These are phyloP conservation scores for Cordyceps javanica DNA, from an alignment of 2,329 filamentous ascomycete genomes.

Conservation along the genomic window DNA sequence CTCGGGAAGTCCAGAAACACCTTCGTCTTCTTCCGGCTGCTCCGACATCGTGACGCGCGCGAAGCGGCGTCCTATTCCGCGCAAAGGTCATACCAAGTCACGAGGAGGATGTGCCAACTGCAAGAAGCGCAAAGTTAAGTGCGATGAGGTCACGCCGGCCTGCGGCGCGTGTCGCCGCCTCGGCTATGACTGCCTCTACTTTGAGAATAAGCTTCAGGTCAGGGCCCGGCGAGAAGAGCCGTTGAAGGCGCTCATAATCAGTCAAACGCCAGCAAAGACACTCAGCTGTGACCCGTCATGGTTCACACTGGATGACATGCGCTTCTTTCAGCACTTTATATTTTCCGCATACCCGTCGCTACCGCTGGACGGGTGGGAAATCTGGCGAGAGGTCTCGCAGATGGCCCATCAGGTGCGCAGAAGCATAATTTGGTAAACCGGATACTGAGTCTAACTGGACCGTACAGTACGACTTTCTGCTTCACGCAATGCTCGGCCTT, in stretches of 20 bases:
- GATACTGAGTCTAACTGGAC: not conserved
- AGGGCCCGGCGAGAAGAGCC: not conserved
- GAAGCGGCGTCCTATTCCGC: conserved; percentile 25
- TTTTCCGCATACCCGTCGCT: conserved; percentile 36
- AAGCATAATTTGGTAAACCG: not conserved
- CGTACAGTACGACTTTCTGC: conserved; percentile 32
- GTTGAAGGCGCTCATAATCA: not conserved
- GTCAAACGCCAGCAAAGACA: not conserved
- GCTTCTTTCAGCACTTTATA: conserved; percentile 48
- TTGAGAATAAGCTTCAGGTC: conserved; percentile 3
- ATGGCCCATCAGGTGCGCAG: conserved; percentile 30
- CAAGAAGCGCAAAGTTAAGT: conserved; percentile 39
- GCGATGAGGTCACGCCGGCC: conserved; percentile 29
- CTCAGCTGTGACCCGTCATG: conserved; percentile 18
- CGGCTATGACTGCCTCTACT: conserved; percentile 30
- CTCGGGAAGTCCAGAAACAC: not conserved
- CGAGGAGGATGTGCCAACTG: conserved; percentile 27
- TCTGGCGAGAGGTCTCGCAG: conserved; percentile 32
- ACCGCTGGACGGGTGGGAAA: conserved; percentile 28
- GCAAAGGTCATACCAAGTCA: conserved; percentile 30
- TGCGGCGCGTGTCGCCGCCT: conserved; percentile 32
- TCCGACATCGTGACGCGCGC: not conserved
- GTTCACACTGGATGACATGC: conserved; percentile 40
- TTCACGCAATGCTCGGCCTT: conserved; percentile 36
- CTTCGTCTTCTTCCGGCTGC: not conserved